Evolutionary conservation across 2,329 filamentous ascomycete species (phyloP).

Genomic region (Amauroascus niger): DNA sequence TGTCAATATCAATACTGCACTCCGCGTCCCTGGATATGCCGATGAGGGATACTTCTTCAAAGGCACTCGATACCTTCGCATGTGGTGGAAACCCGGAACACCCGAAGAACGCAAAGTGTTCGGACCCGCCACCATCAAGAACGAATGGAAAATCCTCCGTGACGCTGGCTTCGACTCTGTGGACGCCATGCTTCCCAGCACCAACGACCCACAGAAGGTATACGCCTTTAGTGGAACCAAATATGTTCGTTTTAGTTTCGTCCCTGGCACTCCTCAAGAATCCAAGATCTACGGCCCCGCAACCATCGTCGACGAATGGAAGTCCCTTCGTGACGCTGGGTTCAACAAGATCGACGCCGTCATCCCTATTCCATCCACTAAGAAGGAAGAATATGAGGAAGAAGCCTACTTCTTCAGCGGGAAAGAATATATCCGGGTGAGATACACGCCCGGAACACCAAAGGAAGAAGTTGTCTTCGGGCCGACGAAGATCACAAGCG

Average conservation of each 20-base stretch:
- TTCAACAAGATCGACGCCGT: slow-evolving; percentile 7
- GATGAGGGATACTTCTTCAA: slow-evolving; percentile 10
- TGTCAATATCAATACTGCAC: not conserved
- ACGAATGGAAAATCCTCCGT: slow-evolving; percentile 5
- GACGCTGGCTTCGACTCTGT: slow-evolving; percentile 4
- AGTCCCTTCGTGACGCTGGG: slow-evolving; percentile 3
- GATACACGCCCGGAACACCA: slow-evolving; percentile 4
- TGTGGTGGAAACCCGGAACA: slow-evolving; percentile 10
- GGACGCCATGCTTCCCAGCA: slow-evolving; percentile 4
- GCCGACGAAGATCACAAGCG: not conserved
- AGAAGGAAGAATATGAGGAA: not conserved
- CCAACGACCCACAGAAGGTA: not conserved
- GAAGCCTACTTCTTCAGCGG: slow-evolving; percentile 10
- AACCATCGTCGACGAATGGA: slow-evolving; percentile 7
- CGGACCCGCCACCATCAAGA: slow-evolving; percentile 1
- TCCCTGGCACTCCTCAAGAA: not conserved
- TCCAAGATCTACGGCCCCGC: slow-evolving; percentile 6
- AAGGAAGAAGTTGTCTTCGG: slow-evolving; percentile 5
- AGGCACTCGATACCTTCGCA: slow-evolving; percentile 3
- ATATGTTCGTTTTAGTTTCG: slow-evolving; percentile 3
- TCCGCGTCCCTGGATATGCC: not conserved
- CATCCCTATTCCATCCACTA: slow-evolving; percentile 9
- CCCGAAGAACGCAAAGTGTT: slow-evolving; percentile 5
- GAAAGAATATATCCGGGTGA: not conserved
- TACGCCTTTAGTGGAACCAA: slow-evolving; percentile 2